A percentile compares a stretch with the other conserved stretches of the same genome.
Conservation (phyloP, 2,329 filamentous ascomycete genomes). For the Botrytis hyacinthi region DNA sequence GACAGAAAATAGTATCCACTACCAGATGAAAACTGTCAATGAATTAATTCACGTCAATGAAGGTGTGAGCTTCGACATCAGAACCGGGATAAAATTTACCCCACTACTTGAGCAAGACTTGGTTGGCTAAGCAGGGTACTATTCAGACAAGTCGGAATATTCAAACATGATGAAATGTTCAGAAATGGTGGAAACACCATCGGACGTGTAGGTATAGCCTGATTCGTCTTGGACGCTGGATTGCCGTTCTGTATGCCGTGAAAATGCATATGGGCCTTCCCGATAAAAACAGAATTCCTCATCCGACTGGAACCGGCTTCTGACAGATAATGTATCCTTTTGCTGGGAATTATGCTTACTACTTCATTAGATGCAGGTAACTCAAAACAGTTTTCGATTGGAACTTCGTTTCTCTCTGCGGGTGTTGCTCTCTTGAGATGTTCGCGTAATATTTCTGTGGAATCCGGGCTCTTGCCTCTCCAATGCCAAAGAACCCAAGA, state of each 20-base stretch:
- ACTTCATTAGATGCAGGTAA: background rate
- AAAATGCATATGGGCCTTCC: background rate
- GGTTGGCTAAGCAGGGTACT: too few relatives aligned
- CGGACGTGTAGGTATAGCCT: background rate
- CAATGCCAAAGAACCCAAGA: background rate
- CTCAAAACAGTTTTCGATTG: background rate
- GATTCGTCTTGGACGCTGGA: too few relatives aligned
- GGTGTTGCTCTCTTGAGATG: background rate
- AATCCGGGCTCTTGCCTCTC: background rate
- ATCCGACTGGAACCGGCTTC: background rate
- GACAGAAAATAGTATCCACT: background rate
- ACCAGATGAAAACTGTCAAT: too few relatives aligned
- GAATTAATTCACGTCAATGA: fast-evolving
- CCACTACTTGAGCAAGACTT: too few relatives aligned
- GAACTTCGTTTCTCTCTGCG: background rate
- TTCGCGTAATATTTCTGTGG: background rate
- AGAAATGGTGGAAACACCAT: too few relatives aligned
- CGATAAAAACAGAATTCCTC: background rate
- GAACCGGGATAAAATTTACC: too few relatives aligned
- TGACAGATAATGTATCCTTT: background rate
- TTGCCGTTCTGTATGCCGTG: too few relatives aligned
- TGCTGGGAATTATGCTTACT: background rate
- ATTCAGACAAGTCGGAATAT: too few relatives aligned
- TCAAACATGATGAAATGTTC: too few relatives aligned
- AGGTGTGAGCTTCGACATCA: background rate